Evolutionary conservation across 2,329 filamentous ascomycete species (phyloP), one percentile per base, ranked within the genome.

Genomic region (Pleoardoris graminearum): DNA sequence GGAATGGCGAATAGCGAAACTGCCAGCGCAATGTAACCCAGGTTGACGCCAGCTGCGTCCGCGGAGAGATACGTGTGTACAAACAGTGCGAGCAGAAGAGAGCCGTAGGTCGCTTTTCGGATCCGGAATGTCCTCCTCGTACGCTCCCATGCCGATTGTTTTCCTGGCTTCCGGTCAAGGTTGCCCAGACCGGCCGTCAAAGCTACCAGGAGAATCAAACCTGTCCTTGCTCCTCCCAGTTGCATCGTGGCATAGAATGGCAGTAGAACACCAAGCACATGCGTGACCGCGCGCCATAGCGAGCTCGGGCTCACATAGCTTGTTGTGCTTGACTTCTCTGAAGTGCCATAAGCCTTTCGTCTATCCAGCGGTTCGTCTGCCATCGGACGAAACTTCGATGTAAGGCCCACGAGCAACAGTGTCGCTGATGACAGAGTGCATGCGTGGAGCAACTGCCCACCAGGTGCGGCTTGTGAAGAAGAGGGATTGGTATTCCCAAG

Each of bases 181-280:
- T 60, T 57, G 17, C 68, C 70, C 19, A 84, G 52, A 7, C 78
- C 79, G 12, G 78, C 76, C 7, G 79, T 75, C 2, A 76, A 58
- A 7, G 77, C 75, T 29, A 78, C 66, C 37, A 84, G 68, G 23
- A 85, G 57, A 2, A 79, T 57, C n/a, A 84, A 68, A 10, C 80
- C 79, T n/a, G 80, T 78, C 48, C 79, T 72, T 51, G 79, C 75
- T 11, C 80, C 81, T 7, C 82, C 83, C 11, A 85, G 66, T 51
- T 83, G 78, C 56, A 82, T 73, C 0, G 80, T 68, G 7, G 82
- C 80, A 62, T 82, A 85, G 60, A 83, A 80, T 0, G 83, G 83
- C 25, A 85, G 61, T 3, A 75, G 68, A 19, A 82, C 63, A 16
- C 77, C 73, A 25, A 74, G 51, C n/a, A 74, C 61, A 44, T 72